Evolutionary conservation across 2,329 filamentous ascomycete genomes (phyloP).

Genomic region (Rutstroemia sp.): DNA sequence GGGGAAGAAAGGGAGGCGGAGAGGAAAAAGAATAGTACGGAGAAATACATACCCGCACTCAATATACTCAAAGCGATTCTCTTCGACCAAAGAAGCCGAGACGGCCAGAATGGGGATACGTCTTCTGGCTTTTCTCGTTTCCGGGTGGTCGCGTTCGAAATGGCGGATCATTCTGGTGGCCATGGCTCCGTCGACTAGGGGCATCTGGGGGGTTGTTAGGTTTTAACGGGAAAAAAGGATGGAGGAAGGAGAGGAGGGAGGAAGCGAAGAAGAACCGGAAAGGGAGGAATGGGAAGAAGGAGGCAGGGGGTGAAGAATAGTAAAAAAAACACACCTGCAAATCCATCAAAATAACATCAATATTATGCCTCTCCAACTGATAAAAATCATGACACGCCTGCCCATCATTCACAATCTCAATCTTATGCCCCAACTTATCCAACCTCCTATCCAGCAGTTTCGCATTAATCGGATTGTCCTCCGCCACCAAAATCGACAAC

Average conservation of each 20-base stretch:
- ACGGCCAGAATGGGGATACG: conserved; percentile 79
- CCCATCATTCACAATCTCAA: conserved; percentile 70
- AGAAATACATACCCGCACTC: conserved; percentile 35
- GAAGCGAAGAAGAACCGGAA: too few species aligned
- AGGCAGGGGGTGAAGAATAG: too few species aligned
- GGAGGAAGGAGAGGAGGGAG: too few species aligned
- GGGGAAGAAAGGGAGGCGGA: too few species aligned
- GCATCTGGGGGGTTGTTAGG: conserved; percentile 55
- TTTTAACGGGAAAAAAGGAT: background rate
- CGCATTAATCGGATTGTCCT: conserved; percentile 84
- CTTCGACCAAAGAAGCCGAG: conserved; percentile 72
- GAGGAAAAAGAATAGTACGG: too few species aligned
- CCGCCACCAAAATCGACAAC: conserved; percentile 62
- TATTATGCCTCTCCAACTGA: conserved; percentile 52
- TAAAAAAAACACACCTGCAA: conserved; percentile 66
- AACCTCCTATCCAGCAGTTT: conserved; percentile 73
- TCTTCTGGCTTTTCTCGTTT: conserved; percentile 28
- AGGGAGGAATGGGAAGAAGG: too few species aligned
- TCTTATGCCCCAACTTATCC: conserved; percentile 65
- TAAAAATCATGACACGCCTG: conserved; percentile 73
- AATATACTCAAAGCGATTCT: conserved; percentile 60
- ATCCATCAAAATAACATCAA: conserved; percentile 84
- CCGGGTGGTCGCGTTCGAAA: conserved; percentile 45
- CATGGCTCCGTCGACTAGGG: conserved; percentile 76
- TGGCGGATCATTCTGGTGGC: conserved; percentile 80